Evolutionary conservation across 2,329 filamentous ascomycete genomes (phyloP), one percentile per base, ranked within the genome.

Genomic region (Penicillium sp.): DNA sequence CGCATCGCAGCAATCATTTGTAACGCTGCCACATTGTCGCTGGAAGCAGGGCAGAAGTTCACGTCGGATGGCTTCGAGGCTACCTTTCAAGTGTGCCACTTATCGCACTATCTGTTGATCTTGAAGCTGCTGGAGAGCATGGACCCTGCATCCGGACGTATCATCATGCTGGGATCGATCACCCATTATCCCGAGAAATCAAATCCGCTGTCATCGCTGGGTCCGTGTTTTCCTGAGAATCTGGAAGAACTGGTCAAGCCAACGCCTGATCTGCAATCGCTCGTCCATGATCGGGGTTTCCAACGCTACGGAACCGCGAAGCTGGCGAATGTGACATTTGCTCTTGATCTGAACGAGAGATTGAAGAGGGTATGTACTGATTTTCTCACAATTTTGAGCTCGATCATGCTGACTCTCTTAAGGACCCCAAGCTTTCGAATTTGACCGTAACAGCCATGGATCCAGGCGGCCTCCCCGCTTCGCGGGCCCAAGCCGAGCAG

Each of bases 251-350:
- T 81, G 47, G 69, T 76, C 8, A 73, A 76, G 51, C 76, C 77
- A 1, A 31, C 49, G 0, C 56, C 67, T 3, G 75, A 78, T 58
- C 58, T 61, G 1, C 41, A 56, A 2, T 55, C 55, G 0, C 74
- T 81, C 17, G 69, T 73, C 22, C 61, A 73, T 22, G 79, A 75
- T 3, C 67, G 70, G 5, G 79, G 80, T 3, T 81, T 80, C 35
- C 73, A 78, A 55, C 68, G 78, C 55, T 83, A 82, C 63, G 79
- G 71, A 2, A 75, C 73, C 25, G 75, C 77, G 0, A 83, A 82
- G 63, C 63, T 78, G 14, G 78, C 74, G 3, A 67, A 76, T 12
- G 65, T 79, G 4, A 78, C 76, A 66, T 76, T 75, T 62, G 75
- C 73, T 61, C 76, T 80, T 58, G 75, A 75, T 31, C 61, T 82